Base-by-base conservation (phyloP, 108 stramenopile genomes). In the Epithemia pelagica region DNA sequence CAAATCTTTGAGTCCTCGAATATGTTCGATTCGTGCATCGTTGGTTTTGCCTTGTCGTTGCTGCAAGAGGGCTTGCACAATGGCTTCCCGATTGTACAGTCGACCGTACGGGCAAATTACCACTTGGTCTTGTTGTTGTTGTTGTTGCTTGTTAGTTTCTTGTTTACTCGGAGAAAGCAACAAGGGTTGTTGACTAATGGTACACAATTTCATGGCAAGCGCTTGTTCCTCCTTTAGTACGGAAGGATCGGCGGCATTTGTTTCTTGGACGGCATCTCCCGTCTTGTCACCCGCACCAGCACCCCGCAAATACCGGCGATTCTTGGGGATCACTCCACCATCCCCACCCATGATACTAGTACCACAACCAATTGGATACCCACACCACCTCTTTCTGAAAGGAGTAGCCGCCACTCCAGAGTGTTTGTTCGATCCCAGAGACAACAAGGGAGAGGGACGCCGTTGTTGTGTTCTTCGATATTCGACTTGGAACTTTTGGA, bases 271-370 rank as follows among this genome's bases (percentile, higher is more conserved):
- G 61, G 37, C 24, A 53, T 85, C 83, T 7, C 79, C 90, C 37
- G 87, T 87, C 52, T 82, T 77, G 32, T 81, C 76, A 20, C 89
- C 89, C 3, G 82, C 86, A 21, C 89, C 89, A 10, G 90, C 88
- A 21, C 88, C 88, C 29, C 92, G 86, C 79, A 91, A 82, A 73
- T 88, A 94, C 54, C 69, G 64, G 25, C 92, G 76, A 71, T 83
- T 91, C 26, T 80, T 77, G 59, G 84, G 84, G 70, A 94, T 84
- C 0, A 89, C 88, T 23, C 89, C 92, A 62, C 92, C 92, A 72
- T 94, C 92, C 72, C 89, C 92, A 76, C 92, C 92, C 92, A 94
- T 95, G n/a, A n/a, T n/a, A n/a, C n/a, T n/a, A n/a, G n/a, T n/a
- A n/a, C n/a, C n/a, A n/a, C n/a, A n/a, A n/a, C n/a, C n/a, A n/a